phyloP scores from a whole-genome alignment of 225 moss, liverwort and hornwort genomes.

The Bryum argenteum region DNA sequence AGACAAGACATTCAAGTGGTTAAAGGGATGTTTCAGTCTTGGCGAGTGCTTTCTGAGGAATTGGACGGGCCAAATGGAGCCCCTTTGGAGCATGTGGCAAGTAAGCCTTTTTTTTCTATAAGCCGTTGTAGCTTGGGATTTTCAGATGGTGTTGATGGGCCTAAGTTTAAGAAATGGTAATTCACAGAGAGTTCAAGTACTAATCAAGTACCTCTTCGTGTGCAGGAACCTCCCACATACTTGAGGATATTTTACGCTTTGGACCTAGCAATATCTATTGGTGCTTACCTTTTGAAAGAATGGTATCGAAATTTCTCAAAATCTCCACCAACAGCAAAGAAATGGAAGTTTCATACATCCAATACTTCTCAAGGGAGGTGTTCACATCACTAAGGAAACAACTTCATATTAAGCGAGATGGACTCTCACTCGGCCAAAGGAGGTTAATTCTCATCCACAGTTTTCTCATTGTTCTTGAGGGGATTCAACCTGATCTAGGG shows the following conservation, averaged over 20 bases:
- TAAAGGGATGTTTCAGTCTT: background rate
- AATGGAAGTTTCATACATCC: background rate
- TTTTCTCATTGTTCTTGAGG: background rate
- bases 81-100: background rate
- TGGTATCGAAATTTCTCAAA: background rate
- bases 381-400: background rate
- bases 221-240: background rate
- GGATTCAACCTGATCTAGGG: too few species aligned
- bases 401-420: background rate
- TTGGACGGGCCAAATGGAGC: background rate
- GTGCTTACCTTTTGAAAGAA: background rate
- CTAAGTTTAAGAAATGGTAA: too few species aligned
- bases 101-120: background rate
- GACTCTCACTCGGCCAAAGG: background rate
- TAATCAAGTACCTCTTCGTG: background rate
- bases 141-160: too few species aligned
- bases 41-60: rapidly evolving
- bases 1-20: background rate
- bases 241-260: background rate
- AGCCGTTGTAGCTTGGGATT: too few species aligned
- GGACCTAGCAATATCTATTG: background rate
- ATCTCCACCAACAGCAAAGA: background rate
- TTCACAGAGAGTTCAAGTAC: too few species aligned
- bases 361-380: background rate
- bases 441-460: too few species aligned